phyloP scores from a whole-genome alignment of 2,329 filamentous ascomycete genomes.

The Aureobasidium namibiae region DNA sequence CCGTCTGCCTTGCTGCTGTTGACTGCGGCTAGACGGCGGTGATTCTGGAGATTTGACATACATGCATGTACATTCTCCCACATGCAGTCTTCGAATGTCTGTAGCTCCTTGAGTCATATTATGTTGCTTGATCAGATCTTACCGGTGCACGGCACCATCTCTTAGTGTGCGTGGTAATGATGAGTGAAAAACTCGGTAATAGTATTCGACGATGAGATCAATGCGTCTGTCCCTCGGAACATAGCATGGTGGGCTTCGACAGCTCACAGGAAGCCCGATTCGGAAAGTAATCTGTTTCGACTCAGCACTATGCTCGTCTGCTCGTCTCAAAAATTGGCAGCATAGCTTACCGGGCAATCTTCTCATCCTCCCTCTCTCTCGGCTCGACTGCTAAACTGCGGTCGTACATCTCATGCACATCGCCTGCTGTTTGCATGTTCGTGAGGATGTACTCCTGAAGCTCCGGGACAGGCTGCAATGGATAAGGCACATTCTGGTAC shows the following conservation, averaged over 20 bases:
- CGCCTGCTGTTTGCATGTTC: constrained; percentile 90
- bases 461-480: constrained; percentile 78
- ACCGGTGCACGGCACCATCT: not conserved
- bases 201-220: not conserved
- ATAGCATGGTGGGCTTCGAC: not conserved
- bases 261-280: constrained; percentile 46
- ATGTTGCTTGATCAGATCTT: not conserved
- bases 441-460: constrained; percentile 93
- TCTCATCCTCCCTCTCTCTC: constrained; percentile 94
- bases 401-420: constrained; percentile 99
- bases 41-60: not conserved
- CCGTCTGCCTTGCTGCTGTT: not conserved
- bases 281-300: constrained; percentile 40
- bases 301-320: constrained; percentile 21
- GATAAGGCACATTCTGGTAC: constrained; percentile 96
- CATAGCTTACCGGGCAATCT: constrained; percentile 81
- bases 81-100: not conserved
- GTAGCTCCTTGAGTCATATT: not conserved
- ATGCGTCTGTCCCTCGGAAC: not conserved
- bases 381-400: constrained; percentile 90
- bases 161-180: not conserved
- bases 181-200: not conserved
- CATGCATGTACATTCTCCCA: not conserved
- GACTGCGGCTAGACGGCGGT: not conserved
- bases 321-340: not conserved